A percentile compares a stretch with the other conserved stretches of the same genome.
phyloP scores from a whole-genome alignment of 140 eudicot genomes.

The Eryngium alpinum region DNA sequence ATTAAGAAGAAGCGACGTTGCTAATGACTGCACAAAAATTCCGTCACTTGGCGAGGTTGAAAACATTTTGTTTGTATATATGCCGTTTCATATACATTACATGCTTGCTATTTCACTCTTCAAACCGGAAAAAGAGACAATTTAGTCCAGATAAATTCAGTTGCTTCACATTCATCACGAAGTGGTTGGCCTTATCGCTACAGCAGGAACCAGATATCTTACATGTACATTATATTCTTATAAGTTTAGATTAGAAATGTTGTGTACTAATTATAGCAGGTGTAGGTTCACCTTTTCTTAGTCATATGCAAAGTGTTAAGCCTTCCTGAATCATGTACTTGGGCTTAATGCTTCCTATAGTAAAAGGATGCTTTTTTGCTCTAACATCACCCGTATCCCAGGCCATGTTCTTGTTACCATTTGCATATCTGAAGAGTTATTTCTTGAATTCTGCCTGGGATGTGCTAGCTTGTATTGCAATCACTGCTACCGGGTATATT shows the following conservation, averaged over 20 bases:
- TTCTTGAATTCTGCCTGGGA: no score
- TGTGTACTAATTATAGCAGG: not conserved
- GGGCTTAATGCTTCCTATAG: slow-evolving; percentile 15
- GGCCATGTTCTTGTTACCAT: not conserved
- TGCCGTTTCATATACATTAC: not conserved
- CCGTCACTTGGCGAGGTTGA: not conserved
- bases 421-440: not conserved
- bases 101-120: not conserved
- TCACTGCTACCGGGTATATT: no score
- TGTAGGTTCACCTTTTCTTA: not conserved
- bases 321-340: slow-evolving; percentile 11
- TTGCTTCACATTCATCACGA: slow-evolving; percentile 1
- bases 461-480: no score
- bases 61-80: not conserved
- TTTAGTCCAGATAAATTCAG: not conserved
- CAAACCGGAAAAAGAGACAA: not conserved
- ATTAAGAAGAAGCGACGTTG: not conserved
- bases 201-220: slow-evolving; percentile 1
- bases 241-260: slow-evolving; percentile 11
- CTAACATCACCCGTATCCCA: not conserved
- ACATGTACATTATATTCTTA: slow-evolving; percentile 16
- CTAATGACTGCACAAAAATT: not conserved
- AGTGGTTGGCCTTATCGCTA: not conserved
- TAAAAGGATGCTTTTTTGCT: not conserved
- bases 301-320: not conserved